These are phyloP conservation scores for Calonectria hongkongensis DNA, from an alignment of 2,329 filamentous ascomycete genomes.

Conservation along the genomic window DNA sequence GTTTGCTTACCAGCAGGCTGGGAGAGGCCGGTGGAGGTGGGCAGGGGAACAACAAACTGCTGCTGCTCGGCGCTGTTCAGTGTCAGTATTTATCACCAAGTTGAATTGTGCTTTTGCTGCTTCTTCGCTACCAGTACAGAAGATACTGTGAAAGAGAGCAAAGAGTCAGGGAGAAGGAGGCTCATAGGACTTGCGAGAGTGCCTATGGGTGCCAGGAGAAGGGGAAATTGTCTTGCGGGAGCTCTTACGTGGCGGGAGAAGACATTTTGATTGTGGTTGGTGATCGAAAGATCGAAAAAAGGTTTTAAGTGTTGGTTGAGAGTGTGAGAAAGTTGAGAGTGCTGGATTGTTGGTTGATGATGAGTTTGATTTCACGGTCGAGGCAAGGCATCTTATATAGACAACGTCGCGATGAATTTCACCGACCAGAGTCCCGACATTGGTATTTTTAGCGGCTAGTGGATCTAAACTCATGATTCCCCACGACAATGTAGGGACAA, in stretches of 20 bases:
- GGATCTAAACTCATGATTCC: slow-evolving; percentile 4
- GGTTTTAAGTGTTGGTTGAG: slow-evolving; percentile 10
- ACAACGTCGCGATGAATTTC: background rate
- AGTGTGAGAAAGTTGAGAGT: slow-evolving; percentile 19
- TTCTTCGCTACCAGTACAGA: background rate
- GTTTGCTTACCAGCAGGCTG: slow-evolving; percentile 54
- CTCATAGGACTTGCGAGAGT: too few relatives aligned
- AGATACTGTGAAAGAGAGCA: background rate
- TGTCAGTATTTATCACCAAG: slow-evolving; percentile 2
- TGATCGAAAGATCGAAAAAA: slow-evolving; percentile 19
- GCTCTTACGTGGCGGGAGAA: slow-evolving; percentile 25
- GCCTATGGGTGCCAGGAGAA: background rate
- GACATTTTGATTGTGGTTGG: slow-evolving; percentile 26
- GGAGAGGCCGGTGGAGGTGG: slow-evolving; percentile 59
- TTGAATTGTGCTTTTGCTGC: background rate
- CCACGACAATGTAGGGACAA: slow-evolving; percentile 22
- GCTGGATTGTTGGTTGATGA: slow-evolving; percentile 23
- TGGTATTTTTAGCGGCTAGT: slow-evolving; percentile 16
- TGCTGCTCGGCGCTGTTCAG: slow-evolving; percentile 16
- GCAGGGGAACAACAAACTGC: slow-evolving; percentile 53
- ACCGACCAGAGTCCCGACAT: background rate
- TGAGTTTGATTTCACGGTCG: slow-evolving; percentile 2
- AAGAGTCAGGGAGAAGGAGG: background rate
- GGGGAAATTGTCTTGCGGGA: background rate
- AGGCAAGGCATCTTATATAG: slow-evolving; percentile 20